Percentiles rank a stretch among this genome's conserved stretches.
These are phyloP conservation scores for Pneumocystis oryctolagi DNA, from an alignment of 1,139 yeast species.

Conservation along the genomic window DNA sequence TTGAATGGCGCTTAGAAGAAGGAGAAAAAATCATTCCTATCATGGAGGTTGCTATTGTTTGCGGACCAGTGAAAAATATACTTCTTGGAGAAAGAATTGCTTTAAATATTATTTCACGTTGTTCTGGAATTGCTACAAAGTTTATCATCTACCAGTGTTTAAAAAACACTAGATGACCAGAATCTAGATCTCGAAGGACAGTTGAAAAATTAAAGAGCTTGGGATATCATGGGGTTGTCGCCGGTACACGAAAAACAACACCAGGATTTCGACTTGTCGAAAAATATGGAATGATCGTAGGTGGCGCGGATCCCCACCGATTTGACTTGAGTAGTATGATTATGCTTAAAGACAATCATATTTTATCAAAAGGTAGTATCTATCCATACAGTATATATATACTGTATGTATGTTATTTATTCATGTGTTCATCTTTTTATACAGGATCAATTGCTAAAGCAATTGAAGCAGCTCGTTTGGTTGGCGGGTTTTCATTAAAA, in stretches of 20 bases:
- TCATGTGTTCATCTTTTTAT: no score
- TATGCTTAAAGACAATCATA: constrained; percentile 89
- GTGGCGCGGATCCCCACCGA: constrained; percentile 87
- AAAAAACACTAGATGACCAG: background rate
- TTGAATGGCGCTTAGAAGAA: constrained; percentile 59
- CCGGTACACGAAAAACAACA: constrained; percentile 97
- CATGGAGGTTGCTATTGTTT: constrained; percentile 54
- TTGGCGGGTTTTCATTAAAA: constrained; percentile 78
- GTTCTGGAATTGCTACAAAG: constrained; percentile 83
- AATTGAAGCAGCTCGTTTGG: constrained; percentile 56
- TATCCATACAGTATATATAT: background rate
- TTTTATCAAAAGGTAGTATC: constrained; percentile 60
- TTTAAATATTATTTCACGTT: constrained; percentile 62
- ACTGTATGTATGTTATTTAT: no score
- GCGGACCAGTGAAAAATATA: constrained; percentile 64
- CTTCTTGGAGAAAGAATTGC: constrained; percentile 78
- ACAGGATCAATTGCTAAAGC: constrained; percentile 59
- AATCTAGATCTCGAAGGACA: constrained; percentile 35
- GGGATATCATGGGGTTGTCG: constrained; percentile 75
- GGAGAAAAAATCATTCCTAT: constrained; percentile 45
- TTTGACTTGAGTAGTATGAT: constrained; percentile 89
- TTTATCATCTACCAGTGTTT: constrained; percentile 2
- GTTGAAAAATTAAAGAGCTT: constrained; percentile 45
- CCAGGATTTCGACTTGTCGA: constrained; percentile 83
- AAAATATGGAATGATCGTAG: constrained; percentile 87